Evolutionary conservation across 768 basidiomycete genomes (phyloP).

Genomic region (Agrocybe chaxingu): DNA sequence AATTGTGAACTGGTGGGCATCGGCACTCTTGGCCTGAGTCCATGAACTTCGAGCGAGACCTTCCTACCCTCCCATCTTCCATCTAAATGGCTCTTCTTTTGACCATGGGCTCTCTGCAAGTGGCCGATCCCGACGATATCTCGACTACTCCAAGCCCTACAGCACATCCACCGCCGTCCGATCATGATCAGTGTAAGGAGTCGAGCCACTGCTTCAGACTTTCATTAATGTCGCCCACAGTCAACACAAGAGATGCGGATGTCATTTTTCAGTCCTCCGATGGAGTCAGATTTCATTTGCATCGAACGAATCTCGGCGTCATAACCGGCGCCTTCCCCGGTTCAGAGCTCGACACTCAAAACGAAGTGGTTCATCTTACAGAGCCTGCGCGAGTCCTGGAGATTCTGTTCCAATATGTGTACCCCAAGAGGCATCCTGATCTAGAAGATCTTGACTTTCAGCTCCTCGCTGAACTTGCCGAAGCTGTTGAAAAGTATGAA

Average conservation of each 20-base stretch:
- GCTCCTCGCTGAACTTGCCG: slow-evolving; percentile 1
- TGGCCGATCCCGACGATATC: too few relatives aligned
- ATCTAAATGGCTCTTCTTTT: too few relatives aligned
- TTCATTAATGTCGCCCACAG: background rate
- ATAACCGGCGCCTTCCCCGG: slow-evolving; percentile 7
- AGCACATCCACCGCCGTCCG: too few relatives aligned
- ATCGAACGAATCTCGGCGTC: background rate
- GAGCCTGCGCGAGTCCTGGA: background rate
- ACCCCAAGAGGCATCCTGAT: slow-evolving; percentile 4
- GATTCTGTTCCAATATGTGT: slow-evolving; percentile 4
- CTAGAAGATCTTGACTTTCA: background rate
- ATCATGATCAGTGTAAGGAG: too few relatives aligned
- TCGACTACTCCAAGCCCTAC: too few relatives aligned
- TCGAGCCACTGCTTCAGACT: too few relatives aligned
- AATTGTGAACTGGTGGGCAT: too few relatives aligned
- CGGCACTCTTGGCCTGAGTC: too few relatives aligned
- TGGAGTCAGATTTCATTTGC: slow-evolving; percentile 5
- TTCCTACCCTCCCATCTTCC: too few relatives aligned
- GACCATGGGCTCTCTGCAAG: too few relatives aligned
- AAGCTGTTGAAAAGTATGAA: slow-evolving; percentile 10
- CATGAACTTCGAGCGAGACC: too few relatives aligned
- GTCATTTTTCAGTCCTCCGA: slow-evolving; percentile 4
- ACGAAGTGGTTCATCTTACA: slow-evolving; percentile 3
- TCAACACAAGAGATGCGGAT: slow-evolving; percentile 6
- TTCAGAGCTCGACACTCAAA: background rate